These are phyloP conservation scores for Pythium folliculosum DNA, from an alignment of 352 stramenopile genomes.

Conservation along the genomic window DNA sequence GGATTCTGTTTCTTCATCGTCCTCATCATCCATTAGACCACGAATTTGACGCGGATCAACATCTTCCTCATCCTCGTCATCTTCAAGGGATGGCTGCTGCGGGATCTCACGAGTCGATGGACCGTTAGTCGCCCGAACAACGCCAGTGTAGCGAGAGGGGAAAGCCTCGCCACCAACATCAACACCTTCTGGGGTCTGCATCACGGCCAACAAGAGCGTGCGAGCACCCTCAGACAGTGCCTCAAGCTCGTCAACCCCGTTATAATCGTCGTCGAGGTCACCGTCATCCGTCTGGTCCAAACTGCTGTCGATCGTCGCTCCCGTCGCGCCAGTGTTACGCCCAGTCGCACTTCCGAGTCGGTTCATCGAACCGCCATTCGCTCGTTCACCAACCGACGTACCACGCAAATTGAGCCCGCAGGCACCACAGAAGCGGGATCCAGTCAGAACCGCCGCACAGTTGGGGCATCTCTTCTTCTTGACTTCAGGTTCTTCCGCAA, in stretches of 20 bases:
- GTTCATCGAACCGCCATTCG: conserved; percentile 23
- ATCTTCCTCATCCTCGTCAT: conserved; percentile 23
- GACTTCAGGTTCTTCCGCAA: conserved; percentile 67
- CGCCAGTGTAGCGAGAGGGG: conserved; percentile 35
- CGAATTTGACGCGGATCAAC: conserved; percentile 19
- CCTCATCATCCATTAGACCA: conserved; percentile 25
- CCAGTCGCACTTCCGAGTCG: conserved; percentile 4
- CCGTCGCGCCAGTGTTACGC: conserved; percentile 14
- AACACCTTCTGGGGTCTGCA: conserved; percentile 85
- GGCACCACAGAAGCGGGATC: conserved; percentile 85
- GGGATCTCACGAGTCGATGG: neutral
- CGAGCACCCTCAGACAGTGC: conserved; percentile 83
- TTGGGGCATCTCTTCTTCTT: conserved; percentile 87
- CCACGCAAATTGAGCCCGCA: conserved; percentile 87
- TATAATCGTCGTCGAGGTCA: conserved; percentile 81
- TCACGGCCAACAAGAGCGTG: conserved; percentile 83
- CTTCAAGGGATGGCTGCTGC: conserved; percentile 12
- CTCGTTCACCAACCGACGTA: conserved; percentile 64
- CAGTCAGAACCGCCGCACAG: conserved; percentile 83
- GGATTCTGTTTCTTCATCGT: conserved; percentile 20
- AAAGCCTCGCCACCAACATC: conserved; percentile 77
- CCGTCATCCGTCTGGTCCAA: conserved; percentile 45
- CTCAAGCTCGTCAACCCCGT: conserved; percentile 84
- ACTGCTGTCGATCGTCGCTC: conserved; percentile 34
- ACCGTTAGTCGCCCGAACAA: conserved; percentile 25